These are phyloP conservation scores for Pseudocercospora fijiensis DNA, from an alignment of 2,329 filamentous ascomycete species.

Conservation along the genomic window DNA sequence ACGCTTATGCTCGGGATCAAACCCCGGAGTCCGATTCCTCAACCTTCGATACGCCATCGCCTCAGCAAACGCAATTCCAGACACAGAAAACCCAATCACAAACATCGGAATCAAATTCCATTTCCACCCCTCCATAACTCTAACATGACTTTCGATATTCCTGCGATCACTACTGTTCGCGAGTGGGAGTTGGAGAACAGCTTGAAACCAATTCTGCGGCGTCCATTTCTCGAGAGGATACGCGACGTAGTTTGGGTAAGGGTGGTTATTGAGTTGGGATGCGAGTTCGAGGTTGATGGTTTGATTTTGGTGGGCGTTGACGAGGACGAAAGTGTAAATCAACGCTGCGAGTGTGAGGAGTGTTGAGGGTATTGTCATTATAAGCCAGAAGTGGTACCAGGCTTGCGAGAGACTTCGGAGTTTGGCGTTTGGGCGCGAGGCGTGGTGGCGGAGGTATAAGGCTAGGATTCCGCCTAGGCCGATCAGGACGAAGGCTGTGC, in stretches of 20 bases:
- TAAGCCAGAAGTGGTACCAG: constrained; percentile 31
- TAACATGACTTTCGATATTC: constrained; percentile 25
- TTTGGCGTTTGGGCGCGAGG: not conserved
- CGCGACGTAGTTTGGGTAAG: constrained; percentile 32
- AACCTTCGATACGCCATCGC: not conserved
- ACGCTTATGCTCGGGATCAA: not conserved
- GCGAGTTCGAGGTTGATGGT: constrained; percentile 30
- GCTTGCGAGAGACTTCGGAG: constrained; percentile 5
- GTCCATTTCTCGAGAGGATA: constrained; percentile 33
- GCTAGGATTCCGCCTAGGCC: constrained; percentile 32
- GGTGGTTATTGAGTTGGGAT: constrained; percentile 25
- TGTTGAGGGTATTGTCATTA: constrained; percentile 26
- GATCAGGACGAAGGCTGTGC: constrained; percentile 35
- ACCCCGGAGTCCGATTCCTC: not conserved
- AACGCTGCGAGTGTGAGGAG: constrained; percentile 31
- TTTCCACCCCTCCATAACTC: constrained; percentile 32
- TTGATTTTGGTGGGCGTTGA: constrained; percentile 25
- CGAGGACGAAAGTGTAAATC: constrained; percentile 33
- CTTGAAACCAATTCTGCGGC: constrained; percentile 35
- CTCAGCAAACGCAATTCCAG: constrained; percentile 24
- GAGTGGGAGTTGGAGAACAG: constrained; percentile 29
- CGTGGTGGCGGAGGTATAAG: constrained; percentile 25
- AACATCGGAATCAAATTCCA: constrained; percentile 37
- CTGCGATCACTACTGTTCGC: constrained; percentile 15
- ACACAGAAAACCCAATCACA: constrained; percentile 26